A percentile compares a stretch with the other conserved stretches of the same genome.
Conservation (phyloP, 306 rosid genomes). For the Corylus avellana region DNA sequence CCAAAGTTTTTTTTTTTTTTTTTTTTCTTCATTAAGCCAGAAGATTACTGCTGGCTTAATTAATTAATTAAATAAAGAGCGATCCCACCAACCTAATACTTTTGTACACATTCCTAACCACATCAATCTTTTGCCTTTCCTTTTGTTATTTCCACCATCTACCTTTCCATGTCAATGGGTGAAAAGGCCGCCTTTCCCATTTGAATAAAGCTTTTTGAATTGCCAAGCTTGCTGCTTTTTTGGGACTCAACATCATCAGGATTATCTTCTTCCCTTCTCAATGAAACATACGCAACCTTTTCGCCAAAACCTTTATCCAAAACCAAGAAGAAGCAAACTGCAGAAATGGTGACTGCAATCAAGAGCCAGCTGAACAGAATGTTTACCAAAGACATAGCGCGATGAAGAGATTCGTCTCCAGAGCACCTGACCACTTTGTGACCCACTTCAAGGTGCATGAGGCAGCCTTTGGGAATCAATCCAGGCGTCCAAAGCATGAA, state of each 20-base stretch:
- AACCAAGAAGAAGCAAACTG: slow-evolving; percentile 41
- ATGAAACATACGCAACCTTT: slow-evolving; percentile 38
- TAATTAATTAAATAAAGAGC: slow-evolving; percentile 10
- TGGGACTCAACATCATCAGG: slow-evolving; percentile 64
- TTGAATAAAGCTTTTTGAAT: slow-evolving; percentile 44
- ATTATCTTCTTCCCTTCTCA: slow-evolving; percentile 35
- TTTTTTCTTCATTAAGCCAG: not conserved
- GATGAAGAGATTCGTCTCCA: slow-evolving; percentile 42
- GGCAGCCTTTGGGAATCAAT: slow-evolving; percentile 66
- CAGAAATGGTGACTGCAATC: slow-evolving; percentile 40
- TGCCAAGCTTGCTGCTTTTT: slow-evolving; percentile 32
- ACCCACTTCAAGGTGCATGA: slow-evolving; percentile 53
- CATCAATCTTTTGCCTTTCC: not conserved
- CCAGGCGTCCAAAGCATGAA: slow-evolving; percentile 71
- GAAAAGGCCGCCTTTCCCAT: slow-evolving; percentile 36
- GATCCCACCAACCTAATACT: slow-evolving; percentile 26
- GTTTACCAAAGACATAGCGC: slow-evolving; percentile 62
- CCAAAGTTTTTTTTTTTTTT: not conserved
- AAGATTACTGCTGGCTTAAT: slow-evolving; percentile 22
- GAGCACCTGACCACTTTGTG: slow-evolving; percentile 64
- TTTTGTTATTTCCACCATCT: slow-evolving; percentile 1
- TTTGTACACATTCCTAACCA: slow-evolving; percentile 21
- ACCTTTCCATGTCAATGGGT: slow-evolving; percentile 56
- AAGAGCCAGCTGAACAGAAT: slow-evolving; percentile 75
- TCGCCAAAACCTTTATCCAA: slow-evolving; percentile 41